phyloP scores from a whole-genome alignment of 805 yeast species.

The Yarrowia deformans region DNA sequence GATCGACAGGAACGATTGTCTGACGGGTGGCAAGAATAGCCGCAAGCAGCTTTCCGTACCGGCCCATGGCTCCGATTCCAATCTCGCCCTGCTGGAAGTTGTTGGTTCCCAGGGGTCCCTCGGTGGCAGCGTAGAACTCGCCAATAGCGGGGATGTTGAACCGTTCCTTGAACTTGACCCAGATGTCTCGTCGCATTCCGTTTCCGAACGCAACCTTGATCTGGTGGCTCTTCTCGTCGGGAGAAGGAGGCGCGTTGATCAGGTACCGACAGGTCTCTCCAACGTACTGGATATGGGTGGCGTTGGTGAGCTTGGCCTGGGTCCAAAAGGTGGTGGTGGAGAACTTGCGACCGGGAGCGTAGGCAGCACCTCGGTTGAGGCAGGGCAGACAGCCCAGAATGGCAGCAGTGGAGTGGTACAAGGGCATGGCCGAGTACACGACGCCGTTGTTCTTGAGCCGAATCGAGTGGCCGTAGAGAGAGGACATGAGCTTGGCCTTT shows the following conservation, averaged over 20 bases:
- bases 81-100: constrained; percentile 76
- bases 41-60: constrained; percentile 61
- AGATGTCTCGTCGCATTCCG: constrained; percentile 87
- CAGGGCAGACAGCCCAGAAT: constrained; percentile 72
- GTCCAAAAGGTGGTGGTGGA: constrained; percentile 89
- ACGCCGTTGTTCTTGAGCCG: constrained; percentile 61
- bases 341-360: constrained; percentile 80
- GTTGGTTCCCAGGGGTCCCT: constrained; percentile 87
- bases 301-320: constrained; percentile 71
- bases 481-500: constrained; percentile 74
- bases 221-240: constrained; percentile 64
- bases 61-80: constrained; percentile 90
- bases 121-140: constrained; percentile 94
- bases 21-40: constrained; percentile 57
- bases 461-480: constrained; percentile 72
- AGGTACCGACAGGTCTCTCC: constrained; percentile 94
- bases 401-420: constrained; percentile 94
- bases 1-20: constrained; percentile 74
- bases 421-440: constrained; percentile 91
- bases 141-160: constrained; percentile 80
- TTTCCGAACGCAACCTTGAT: constrained; percentile 84
- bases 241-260: constrained; percentile 67
- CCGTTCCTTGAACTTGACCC: constrained; percentile 79
- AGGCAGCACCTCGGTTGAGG: constrained; percentile 70
- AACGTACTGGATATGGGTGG: constrained; percentile 89